phyloP scores from a whole-genome alignment of 2,329 filamentous ascomycete genomes.

The Exophiala sideris region DNA sequence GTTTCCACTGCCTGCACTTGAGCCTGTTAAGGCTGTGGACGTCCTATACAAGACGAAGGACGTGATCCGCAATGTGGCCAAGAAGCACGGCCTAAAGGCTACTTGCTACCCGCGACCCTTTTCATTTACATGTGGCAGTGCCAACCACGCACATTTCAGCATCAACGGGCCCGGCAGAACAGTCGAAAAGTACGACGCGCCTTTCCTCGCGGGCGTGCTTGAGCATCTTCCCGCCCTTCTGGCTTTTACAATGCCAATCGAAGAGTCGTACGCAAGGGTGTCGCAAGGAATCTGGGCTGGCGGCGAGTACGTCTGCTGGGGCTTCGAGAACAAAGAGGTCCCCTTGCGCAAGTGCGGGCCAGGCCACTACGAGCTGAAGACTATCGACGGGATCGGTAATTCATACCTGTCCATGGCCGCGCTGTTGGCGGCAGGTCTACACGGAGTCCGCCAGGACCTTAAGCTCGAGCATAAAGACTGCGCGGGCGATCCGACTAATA shows the following conservation, averaged over 20 bases:
- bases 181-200: slow-evolving; percentile 43
- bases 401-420: slow-evolving; percentile 67
- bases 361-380: slow-evolving; percentile 75
- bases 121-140: slow-evolving; percentile 57
- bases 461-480: slow-evolving; percentile 35
- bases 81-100: slow-evolving; percentile 60
- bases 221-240: slow-evolving; percentile 62
- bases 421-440: slow-evolving; percentile 57
- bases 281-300: slow-evolving; percentile 70
- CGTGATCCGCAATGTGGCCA: slow-evolving; percentile 63
- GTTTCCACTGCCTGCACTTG: slow-evolving; percentile 63
- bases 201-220: slow-evolving; percentile 71
- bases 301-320: slow-evolving; percentile 77
- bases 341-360: slow-evolving; percentile 65
- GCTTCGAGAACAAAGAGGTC: slow-evolving; percentile 74
- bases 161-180: slow-evolving; percentile 48
- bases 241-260: slow-evolving; percentile 66
- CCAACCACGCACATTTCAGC: slow-evolving; percentile 67
- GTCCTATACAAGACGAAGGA: slow-evolving; percentile 67
- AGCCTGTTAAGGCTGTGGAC: slow-evolving; percentile 67
- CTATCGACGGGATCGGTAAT: slow-evolving; percentile 75
- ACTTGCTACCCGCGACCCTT: slow-evolving; percentile 74
- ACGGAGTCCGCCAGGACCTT: slow-evolving; percentile 46
- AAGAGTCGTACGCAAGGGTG: slow-evolving; percentile 66
- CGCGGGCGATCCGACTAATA: slow-evolving; percentile 33